phyloP scores from a whole-genome alignment of 2,329 filamentous ascomycete species.

The Xylariaceae sp. region DNA sequence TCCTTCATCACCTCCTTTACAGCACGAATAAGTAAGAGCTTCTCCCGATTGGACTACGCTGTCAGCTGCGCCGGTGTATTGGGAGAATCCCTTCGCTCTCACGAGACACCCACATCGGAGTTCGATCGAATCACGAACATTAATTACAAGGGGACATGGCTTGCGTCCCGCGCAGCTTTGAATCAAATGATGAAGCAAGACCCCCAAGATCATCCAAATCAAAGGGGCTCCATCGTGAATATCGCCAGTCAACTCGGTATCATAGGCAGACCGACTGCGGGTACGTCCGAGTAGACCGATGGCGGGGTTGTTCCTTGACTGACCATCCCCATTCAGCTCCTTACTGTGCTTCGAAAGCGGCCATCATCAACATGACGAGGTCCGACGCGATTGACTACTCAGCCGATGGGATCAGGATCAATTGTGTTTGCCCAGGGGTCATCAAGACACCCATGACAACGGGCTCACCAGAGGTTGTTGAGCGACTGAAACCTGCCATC shows the following conservation, averaged over 20 bases:
- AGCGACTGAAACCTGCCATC: constrained; percentile 36
- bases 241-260: constrained; percentile 49
- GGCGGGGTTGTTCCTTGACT: no score
- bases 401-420: constrained; percentile 32
- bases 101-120: constrained; percentile 40
- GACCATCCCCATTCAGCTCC: constrained; percentile 36
- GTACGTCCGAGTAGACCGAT: constrained; percentile 29
- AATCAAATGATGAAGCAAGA: constrained; percentile 37
- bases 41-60: constrained; percentile 50
- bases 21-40: constrained; percentile 26
- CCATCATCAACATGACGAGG: constrained; percentile 53
- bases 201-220: constrained; percentile 35
- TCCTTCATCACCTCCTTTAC: constrained; percentile 36
- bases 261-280: constrained; percentile 40
- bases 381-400: constrained; percentile 55
- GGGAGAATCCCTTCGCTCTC: constrained; percentile 35
- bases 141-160: constrained; percentile 50
- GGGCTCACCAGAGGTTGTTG: constrained; percentile 32
- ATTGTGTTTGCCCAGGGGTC: constrained; percentile 37
- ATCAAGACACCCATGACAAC: constrained; percentile 45
- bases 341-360: constrained; percentile 55
- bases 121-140: constrained; percentile 52
- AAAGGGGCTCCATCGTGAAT: constrained; percentile 46
- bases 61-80: constrained; percentile 53
- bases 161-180: constrained; percentile 15